Base-by-base conservation (phyloP, 345 rosid genomes). In the Ceriops zippeliana region DNA sequence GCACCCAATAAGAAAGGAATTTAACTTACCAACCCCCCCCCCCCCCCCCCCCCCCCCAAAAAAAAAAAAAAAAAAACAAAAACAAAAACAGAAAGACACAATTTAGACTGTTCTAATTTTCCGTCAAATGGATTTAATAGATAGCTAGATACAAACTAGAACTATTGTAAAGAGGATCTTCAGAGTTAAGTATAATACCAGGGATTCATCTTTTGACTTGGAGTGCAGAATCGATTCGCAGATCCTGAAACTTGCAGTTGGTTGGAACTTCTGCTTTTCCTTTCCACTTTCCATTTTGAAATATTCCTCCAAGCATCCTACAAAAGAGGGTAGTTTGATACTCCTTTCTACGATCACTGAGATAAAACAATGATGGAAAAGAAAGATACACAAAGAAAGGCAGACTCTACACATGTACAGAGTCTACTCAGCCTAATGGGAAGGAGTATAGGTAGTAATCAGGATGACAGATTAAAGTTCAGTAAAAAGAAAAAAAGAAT, bases 141-240 rank as follows among this genome's bases (percentile, higher is more conserved):
- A 42, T 42, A 42, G 49, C 49, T 13, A 42, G 19, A 42, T 42
- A 42, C 49, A 13, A 13, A 42, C 49, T 11, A 42, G 13, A 3
- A 42, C 49, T 42, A 2, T 42, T 2, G 17, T 42, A 42, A 42
- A 42, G 17, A 56, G 59, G 16, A 56, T 10, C 10, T 56, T 22
- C 5, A 22, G 28, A 56, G 9, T 24, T 11, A 56, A 56, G 26
- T 9, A 59, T 67, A 1, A 52, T 79, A 89, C 96, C 92, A 90
- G 71, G 54, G 82, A 64, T 68, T 90, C 92, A 37, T 90, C 92
- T 78, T 81, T 90, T 30, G 88, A 56, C 76, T 84, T 90, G 10
- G 96, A 82, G 64, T 79, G 70, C 66, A 87, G 79, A 38, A 86
- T 72, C 6, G 82, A 61, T 77, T 81, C 79, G 79, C 89, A 90